These are phyloP conservation scores for Pseudoscleropodium purum DNA, from an alignment of 225 moss, liverwort and hornwort species.

Conservation along the genomic window DNA sequence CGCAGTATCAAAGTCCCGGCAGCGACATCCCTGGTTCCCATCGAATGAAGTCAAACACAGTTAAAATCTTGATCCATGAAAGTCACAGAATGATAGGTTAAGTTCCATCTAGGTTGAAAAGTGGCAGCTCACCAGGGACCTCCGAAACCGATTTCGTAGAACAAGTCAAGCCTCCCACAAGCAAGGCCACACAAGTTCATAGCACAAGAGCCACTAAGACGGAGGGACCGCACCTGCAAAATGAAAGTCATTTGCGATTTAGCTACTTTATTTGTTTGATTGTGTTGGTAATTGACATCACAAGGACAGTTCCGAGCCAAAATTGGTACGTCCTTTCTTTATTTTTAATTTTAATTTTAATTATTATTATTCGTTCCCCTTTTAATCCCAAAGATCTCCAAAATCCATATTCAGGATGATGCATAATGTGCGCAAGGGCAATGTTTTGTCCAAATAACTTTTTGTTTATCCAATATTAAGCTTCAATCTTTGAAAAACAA, in stretches of 20 bases:
- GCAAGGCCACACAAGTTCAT: slow-evolving; percentile 93
- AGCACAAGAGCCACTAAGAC: slow-evolving; percentile 87
- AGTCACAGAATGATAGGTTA: neutral
- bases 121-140: slow-evolving; percentile 71
- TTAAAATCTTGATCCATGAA: neutral
- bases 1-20: slow-evolving; percentile 72
- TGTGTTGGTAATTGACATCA: neutral
- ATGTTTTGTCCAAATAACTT: neutral
- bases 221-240: slow-evolving; percentile 71
- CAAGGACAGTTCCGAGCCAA: neutral
- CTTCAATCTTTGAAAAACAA: neutral
- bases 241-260: neutral
- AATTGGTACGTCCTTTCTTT: neutral
- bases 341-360: neutral
- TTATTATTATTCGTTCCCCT: too few relatives aligned
- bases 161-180: slow-evolving; percentile 84
- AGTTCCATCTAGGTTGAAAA: neutral
- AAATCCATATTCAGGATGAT: neutral
- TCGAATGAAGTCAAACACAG: neutral
- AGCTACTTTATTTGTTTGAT: neutral
- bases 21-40: slow-evolving; percentile 76
- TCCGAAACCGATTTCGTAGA: slow-evolving; percentile 91
- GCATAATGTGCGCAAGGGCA: neutral
- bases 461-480: neutral
- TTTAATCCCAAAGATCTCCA: neutral